phyloP scores from a whole-genome alignment of 192 early-diverging fungal genomes.

The Linnemannia zychae region DNA sequence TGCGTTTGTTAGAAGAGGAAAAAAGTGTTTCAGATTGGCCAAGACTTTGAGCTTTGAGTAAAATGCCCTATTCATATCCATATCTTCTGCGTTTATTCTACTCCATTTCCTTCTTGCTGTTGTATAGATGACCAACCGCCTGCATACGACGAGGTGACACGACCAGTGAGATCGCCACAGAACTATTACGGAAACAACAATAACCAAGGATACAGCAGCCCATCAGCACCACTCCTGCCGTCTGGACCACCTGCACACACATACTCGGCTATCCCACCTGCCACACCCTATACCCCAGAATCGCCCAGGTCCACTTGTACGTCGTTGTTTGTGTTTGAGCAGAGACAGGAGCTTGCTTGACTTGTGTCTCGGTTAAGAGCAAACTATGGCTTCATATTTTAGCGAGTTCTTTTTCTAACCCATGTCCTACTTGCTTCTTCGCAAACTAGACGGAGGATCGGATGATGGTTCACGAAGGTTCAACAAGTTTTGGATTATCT shows the following conservation, averaged over 20 bases:
- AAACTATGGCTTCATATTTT: too few relatives aligned
- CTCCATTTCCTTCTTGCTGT: neutral
- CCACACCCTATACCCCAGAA: neutral
- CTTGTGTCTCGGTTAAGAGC: too few relatives aligned
- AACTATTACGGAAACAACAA: neutral
- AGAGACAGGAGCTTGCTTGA: neutral
- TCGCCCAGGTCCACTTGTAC: neutral
- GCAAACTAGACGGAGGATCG: neutral
- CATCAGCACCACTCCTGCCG: neutral
- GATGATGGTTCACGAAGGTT: neutral
- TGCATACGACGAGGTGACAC: neutral
- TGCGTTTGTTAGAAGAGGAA: neutral
- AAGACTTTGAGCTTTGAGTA: neutral
- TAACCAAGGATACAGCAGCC: neutral
- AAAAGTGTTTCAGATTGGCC: neutral
- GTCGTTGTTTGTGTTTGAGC: neutral
- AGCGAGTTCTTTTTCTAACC: neutral
- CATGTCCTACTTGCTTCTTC: neutral
- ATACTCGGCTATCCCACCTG: neutral
- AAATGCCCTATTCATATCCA: too few relatives aligned
- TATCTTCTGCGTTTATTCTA: neutral
- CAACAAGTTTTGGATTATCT: conserved; percentile 1
- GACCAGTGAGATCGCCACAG: neutral
- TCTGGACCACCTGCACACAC: neutral
- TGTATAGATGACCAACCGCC: neutral